Evolutionary conservation across 2,329 filamentous ascomycete species (phyloP), one percentile per base, ranked within the genome.

Genomic region (Endoconidiophora polonica): DNA sequence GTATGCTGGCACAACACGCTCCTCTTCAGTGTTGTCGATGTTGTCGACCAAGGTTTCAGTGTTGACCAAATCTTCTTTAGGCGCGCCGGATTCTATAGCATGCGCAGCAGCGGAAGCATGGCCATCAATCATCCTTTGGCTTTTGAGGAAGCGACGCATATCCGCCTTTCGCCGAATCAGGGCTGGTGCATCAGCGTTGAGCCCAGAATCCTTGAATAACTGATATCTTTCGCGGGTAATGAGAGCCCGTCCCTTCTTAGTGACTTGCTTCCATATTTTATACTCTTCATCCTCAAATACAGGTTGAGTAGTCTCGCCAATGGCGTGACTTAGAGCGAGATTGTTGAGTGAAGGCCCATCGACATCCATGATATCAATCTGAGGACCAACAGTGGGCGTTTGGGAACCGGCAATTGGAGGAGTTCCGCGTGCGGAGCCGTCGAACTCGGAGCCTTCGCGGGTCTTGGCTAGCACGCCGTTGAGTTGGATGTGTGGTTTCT

Each of bases 181-280:
- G 12, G 91, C 91, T 16, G 87, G 86, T 55, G 93, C 86, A 26
- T 98, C 91, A 0, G 75, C 64, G 60, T 95, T 94, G 46, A 98
- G 70, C 59, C 80, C 85, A 58, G 87, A 81, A 46, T 82, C 83
- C 54, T 82, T 83, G 66, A 98, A 94, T 12, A 98, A 74, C 38
- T 83, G 77, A 63, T 87, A 81, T 29, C 91, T 77, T 61, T 94
- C 86, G 55, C 88, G 86, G 53, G 91, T 83, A 48, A 90, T 78
- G 22, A 83, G 69, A 3, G 91, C 91, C 55, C 91, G 81, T 59
- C 94, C 88, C 62, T 91, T 95, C 66, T 96, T 96, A 2, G 91
- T 98, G 39, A 94, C 86, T 64, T 96, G 90, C 67, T 96, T 98
- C 91, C 93, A 98, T 36, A 91, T 84, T 62, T 93, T 94, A 67